phyloP scores from a whole-genome alignment of 2,329 filamentous ascomycete genomes.

The Xylariaceae sp. region DNA sequence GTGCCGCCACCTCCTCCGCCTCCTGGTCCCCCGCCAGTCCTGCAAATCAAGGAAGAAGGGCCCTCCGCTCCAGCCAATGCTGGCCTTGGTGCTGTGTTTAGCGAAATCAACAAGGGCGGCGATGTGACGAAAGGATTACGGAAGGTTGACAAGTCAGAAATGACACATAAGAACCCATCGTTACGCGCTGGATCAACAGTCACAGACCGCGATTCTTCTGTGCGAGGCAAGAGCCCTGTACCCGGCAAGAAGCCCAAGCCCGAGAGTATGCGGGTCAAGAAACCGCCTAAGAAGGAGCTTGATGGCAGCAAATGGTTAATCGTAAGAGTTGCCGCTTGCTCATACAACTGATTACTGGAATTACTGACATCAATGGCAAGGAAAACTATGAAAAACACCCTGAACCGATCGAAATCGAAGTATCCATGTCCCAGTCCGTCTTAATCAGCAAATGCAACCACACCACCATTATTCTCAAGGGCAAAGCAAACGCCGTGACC shows the following conservation, averaged over 20 bases:
- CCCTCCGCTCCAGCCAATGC: conserved; percentile 42
- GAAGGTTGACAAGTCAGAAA: conserved; percentile 91
- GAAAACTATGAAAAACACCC: conserved; percentile 84
- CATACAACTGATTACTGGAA: background rate
- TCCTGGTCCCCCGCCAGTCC: conserved; percentile 64
- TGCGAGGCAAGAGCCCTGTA: conserved; percentile 76
- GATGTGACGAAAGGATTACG: conserved; percentile 83
- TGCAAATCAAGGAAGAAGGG: conserved; percentile 53
- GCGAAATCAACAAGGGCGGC: conserved; percentile 83
- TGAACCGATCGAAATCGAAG: conserved; percentile 74
- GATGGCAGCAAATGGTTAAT: conserved; percentile 93
- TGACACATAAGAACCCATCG: conserved; percentile 97
- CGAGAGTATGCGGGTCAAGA: conserved; percentile 79
- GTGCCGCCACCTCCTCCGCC: conserved; percentile 69
- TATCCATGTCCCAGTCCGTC: conserved; percentile 79
- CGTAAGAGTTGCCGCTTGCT: conserved; percentile 37
- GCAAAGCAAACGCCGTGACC: conserved; percentile 95
- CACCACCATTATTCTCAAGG: conserved; percentile 80
- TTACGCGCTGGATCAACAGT: conserved; percentile 72
- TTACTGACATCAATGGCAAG: conserved; percentile 36
- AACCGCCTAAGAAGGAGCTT: conserved; percentile 72
- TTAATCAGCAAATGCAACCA: conserved; percentile 91
- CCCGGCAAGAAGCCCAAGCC: conserved; percentile 86
- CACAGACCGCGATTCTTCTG: conserved; percentile 48
- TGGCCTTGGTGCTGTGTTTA: conserved; percentile 85